Evolutionary conservation across 2,329 filamentous ascomycete species (phyloP), one percentile per base, ranked within the genome.

Genomic region (Aspergillus spinulosporus): DNA sequence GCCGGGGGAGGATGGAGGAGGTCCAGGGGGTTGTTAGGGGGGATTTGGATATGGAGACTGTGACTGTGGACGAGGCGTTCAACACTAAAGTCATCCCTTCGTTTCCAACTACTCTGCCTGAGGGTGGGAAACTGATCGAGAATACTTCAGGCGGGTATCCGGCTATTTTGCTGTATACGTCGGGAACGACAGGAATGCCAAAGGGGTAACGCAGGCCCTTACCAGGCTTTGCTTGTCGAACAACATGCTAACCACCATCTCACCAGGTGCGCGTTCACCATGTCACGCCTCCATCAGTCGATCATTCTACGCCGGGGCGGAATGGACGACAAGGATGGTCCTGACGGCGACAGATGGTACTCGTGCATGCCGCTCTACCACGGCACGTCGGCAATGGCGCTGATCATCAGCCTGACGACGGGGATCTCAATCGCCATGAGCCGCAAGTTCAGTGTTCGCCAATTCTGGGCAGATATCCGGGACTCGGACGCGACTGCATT

Each of bases 291-390:
- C 4, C 76, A 77, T 47, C 65, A 62, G 0, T 61, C 78, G 6
- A 71, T 74, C 1, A 63, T 64, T 9, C 63, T 74, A 1, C 74
- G 78, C 1, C 46, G 56, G 5, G 68, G 73, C 15, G 61, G 67
- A 4, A 63, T 73, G 47, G 52, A 58, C 6, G 68, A 73, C 34
- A 64, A 54, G 6, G 61, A 57, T 1, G 69, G 70, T 1, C 67
- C 69, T 0, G 62, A 54, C 6, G 69, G 71, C 1, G 85, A 90
- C 68, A 77, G 86, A 28, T 90, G 86, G 82, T 92, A 91, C 67
- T 82, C 85, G 66, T 89, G 87, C 71, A 92, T 92, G 88, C 88
- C 84, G 0, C 75, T 90, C 32, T 92, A 91, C 67, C 89, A 92
- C 69, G 88, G 88, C 11, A 92, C 89, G 0, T 88, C 88, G 5